phyloP scores from a whole-genome alignment of 805 yeast genomes.

The Blastobotrys peoriensis region DNA sequence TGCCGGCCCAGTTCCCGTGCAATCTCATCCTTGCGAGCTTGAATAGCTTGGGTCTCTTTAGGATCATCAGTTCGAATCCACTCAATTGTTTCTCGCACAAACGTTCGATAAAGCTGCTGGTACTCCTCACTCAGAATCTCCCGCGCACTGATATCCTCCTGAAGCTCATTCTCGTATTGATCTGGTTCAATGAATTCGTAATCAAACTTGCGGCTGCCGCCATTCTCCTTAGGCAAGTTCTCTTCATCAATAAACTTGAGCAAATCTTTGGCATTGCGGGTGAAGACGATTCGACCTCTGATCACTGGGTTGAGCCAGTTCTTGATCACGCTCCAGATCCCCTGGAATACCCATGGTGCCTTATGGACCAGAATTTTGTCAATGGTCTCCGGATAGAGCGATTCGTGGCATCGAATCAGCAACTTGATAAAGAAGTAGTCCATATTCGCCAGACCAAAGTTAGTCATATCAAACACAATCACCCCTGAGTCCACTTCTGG shows the following conservation, averaged over 20 bases:
- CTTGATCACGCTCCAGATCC: constrained; percentile 89
- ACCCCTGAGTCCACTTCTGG: constrained; percentile 70
- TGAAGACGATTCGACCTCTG: constrained; percentile 82
- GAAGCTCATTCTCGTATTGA: constrained; percentile 46
- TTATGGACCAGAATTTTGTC: constrained; percentile 81
- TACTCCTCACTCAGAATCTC: constrained; percentile 47
- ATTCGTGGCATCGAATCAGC: constrained; percentile 83
- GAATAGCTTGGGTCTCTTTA: constrained; percentile 43
- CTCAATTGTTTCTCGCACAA: constrained; percentile 57
- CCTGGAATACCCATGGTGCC: constrained; percentile 96
- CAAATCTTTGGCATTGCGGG: constrained; percentile 64
- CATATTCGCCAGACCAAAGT: constrained; percentile 85
- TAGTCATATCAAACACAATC: constrained; percentile 78
- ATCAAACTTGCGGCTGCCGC: constrained; percentile 61
- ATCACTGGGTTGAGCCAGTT: constrained; percentile 97
- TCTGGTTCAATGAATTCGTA: constrained; percentile 59
- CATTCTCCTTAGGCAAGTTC: constrained; percentile 63
- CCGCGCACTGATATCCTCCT: constrained; percentile 41
- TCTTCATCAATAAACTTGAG: constrained; percentile 51
- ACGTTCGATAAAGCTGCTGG: constrained; percentile 44
- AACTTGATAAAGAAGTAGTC: constrained; percentile 89
- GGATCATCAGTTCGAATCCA: constrained; percentile 63
- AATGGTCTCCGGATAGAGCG: constrained; percentile 91
- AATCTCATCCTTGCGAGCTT: constrained; percentile 39
- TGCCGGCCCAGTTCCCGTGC: constrained; percentile 52